Evolutionary conservation across 2,329 filamentous ascomycete species (phyloP).

Genomic region (Cercospora citrullina): DNA sequence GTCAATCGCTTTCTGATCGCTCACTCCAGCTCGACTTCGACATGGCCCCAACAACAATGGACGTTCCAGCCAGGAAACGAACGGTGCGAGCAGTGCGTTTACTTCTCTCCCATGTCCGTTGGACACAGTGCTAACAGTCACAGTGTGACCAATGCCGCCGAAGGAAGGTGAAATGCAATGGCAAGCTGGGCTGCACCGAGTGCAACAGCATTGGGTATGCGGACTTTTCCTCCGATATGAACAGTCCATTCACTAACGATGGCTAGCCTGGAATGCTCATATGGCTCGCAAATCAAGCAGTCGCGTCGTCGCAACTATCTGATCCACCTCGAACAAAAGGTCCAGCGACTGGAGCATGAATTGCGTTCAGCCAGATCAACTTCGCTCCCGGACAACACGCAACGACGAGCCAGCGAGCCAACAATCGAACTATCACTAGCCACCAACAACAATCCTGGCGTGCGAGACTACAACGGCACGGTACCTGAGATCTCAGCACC

Average conservation of each 20-base stretch:
- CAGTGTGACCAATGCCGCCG: constrained; percentile 22
- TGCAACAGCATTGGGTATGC: constrained; percentile 17
- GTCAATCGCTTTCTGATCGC: neutral
- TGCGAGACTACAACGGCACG: constrained; percentile 6
- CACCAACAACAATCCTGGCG: neutral
- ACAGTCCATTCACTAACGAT: neutral
- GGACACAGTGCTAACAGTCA: neutral
- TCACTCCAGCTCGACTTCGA: neutral
- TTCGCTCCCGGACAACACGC: neutral
- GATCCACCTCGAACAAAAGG: constrained; percentile 19
- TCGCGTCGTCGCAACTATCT: constrained; percentile 16
- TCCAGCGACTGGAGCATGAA: constrained; percentile 16
- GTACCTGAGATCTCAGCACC: neutral
- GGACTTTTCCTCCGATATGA: neutral
- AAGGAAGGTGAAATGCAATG: constrained; percentile 22
- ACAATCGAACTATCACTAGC: constrained; percentile 1
- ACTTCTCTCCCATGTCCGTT: neutral
- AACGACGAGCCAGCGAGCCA: constrained; percentile 1
- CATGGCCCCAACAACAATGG: constrained; percentile 12
- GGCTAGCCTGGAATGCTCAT: constrained; percentile 19
- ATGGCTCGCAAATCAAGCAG: constrained; percentile 21
- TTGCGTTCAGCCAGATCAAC: neutral
- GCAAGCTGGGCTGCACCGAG: constrained; percentile 18
- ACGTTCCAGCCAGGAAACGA: constrained; percentile 16
- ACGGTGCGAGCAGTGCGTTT: constrained; percentile 21